Evolutionary conservation across 208 protist genomes (phyloP).

Genomic region (Tritrichomonas musculus): DNA sequence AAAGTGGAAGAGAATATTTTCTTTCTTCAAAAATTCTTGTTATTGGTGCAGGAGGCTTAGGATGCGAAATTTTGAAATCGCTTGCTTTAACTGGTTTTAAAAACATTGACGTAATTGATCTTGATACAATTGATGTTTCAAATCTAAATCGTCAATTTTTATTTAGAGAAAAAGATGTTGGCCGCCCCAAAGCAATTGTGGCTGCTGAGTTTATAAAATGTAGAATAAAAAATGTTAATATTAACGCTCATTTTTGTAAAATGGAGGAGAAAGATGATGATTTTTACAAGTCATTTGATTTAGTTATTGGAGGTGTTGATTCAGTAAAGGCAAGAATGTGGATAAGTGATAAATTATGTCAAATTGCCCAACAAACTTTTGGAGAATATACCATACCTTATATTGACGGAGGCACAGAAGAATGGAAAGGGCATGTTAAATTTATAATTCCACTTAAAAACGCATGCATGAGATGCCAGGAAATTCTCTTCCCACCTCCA

Average conservation of each 20-base stretch:
- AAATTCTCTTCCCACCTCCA: neutral
- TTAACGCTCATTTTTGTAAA: slow-evolving; percentile 56
- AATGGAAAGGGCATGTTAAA: slow-evolving; percentile 69
- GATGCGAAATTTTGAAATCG: slow-evolving; percentile 81
- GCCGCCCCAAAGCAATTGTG: slow-evolving; percentile 60
- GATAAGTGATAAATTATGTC: slow-evolving; percentile 67
- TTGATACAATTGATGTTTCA: slow-evolving; percentile 81
- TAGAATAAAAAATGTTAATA: slow-evolving; percentile 64
- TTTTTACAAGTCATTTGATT: slow-evolving; percentile 38
- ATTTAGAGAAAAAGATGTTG: slow-evolving; percentile 67
- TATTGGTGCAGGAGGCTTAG: slow-evolving; percentile 76
- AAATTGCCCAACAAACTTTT: slow-evolving; percentile 54
- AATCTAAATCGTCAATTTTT: slow-evolving; percentile 86
- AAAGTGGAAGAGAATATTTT: neutral
- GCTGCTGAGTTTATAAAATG: slow-evolving; percentile 74
- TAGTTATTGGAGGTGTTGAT: slow-evolving; percentile 44
- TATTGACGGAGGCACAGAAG: slow-evolving; percentile 95
- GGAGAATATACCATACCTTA: slow-evolving; percentile 77
- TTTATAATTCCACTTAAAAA: slow-evolving; percentile 56
- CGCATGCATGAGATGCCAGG: slow-evolving; percentile 46
- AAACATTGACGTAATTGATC: slow-evolving; percentile 74
- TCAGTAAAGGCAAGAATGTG: slow-evolving; percentile 70
- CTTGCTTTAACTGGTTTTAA: slow-evolving; percentile 69
- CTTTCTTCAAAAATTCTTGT: slow-evolving; percentile 56
- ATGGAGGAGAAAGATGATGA: slow-evolving; percentile 35